A percentile compares a stretch with the other conserved stretches of the same genome.
phyloP scores from a whole-genome alignment of 805 yeast species.

The Wickerhamomyces rabaulensis region DNA sequence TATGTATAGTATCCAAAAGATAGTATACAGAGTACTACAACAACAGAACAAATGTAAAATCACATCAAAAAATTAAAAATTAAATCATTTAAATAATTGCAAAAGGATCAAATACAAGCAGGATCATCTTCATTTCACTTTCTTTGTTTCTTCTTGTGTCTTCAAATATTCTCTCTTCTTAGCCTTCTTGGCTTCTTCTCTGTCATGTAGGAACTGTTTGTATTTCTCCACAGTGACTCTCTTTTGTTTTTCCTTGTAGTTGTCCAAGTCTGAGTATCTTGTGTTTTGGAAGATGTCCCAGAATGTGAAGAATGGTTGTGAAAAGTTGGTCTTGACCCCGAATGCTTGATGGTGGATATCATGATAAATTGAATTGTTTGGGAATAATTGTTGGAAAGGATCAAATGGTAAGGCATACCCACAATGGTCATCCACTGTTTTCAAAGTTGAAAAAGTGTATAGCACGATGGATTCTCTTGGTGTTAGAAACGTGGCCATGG shows the following conservation, averaged over 20 bases:
- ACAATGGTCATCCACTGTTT: constrained; percentile 97
- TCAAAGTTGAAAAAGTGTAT: constrained; percentile 85
- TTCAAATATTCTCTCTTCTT: constrained; percentile 17
- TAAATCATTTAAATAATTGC: background rate
- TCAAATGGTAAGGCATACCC: constrained; percentile 95
- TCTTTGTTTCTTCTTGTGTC: background rate
- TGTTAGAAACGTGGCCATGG: constrained; percentile 52
- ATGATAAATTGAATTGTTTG: constrained; percentile 92
- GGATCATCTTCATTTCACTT: background rate
- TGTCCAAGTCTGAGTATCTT: constrained; percentile 60
- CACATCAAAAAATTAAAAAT: background rate
- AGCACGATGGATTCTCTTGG: constrained; percentile 74
- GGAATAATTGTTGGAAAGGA: constrained; percentile 84
- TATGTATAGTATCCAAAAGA: background rate
- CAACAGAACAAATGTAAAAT: background rate
- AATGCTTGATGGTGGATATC: constrained; percentile 97
- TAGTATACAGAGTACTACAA: background rate
- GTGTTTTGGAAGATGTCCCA: constrained; percentile 83
- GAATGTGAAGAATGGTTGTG: constrained; percentile 93
- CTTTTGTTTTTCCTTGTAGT: constrained; percentile 60
- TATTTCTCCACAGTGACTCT: constrained; percentile 64
- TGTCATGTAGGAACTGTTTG: constrained; percentile 45
- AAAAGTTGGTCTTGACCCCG: constrained; percentile 88
- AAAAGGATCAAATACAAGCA: background rate
- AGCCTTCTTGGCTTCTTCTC: constrained; percentile 28